Conservation (phyloP, 139 green algal genomes). For the Pleodorina starrii region DNA sequence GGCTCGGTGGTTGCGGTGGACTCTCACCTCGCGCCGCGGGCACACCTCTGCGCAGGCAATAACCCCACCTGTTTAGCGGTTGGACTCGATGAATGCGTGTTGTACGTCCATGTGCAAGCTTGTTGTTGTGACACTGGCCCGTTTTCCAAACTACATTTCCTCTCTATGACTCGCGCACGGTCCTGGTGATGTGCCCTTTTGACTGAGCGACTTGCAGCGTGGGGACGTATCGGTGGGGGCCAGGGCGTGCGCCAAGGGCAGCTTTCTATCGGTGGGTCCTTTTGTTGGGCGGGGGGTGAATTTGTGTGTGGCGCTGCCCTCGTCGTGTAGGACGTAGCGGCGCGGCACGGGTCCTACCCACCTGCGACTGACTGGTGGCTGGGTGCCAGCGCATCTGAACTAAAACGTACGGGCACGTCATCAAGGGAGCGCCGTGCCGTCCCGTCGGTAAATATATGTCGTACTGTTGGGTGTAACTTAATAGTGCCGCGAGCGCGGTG, state of each 20-base stretch:
- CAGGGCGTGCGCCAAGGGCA: not conserved
- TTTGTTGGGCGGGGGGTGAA: too few relatives aligned
- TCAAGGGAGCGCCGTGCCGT: too few relatives aligned
- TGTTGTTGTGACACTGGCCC: too few relatives aligned
- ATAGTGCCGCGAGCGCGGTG: too few relatives aligned
- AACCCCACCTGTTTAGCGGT: slow-evolving; percentile 25
- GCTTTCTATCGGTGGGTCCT: not conserved
- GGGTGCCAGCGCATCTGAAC: slow-evolving; percentile 21
- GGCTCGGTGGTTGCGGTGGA: too few relatives aligned
- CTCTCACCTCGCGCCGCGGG: too few relatives aligned
- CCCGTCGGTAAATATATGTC: too few relatives aligned
- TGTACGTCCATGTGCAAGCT: too few relatives aligned
- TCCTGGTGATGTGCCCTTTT: slow-evolving; percentile 20
- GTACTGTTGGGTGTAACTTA: too few relatives aligned
- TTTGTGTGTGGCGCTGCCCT: too few relatives aligned
- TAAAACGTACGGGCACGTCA: not conserved
- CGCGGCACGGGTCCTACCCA: too few relatives aligned
- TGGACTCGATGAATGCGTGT: not conserved
- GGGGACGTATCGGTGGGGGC: not conserved
- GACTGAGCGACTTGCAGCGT: not conserved
- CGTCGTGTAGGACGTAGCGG: too few relatives aligned
- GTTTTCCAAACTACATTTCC: not conserved
- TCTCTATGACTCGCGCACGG: slow-evolving; percentile 11
- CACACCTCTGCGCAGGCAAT: slow-evolving; percentile 1
- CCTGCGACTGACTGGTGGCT: not conserved